Conservation (phyloP, 176 grass and related monocot genomes). For the Poa annua region DNA sequence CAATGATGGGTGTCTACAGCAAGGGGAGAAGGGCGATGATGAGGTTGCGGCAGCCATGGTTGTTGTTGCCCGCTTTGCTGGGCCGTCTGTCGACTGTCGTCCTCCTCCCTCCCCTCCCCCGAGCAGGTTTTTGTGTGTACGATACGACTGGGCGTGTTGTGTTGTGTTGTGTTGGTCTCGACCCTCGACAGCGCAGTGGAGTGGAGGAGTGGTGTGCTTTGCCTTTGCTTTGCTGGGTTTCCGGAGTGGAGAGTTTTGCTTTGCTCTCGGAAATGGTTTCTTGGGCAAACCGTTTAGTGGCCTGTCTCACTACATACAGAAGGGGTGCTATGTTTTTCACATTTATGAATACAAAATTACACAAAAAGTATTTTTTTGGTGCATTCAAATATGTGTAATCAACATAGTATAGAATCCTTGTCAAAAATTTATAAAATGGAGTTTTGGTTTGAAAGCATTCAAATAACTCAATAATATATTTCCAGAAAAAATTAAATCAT, state of each 20-base stretch:
- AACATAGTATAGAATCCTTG: no score
- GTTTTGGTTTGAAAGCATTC: not conserved
- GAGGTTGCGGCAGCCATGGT: constrained; percentile 49
- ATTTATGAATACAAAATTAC: not conserved
- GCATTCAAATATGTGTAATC: no score
- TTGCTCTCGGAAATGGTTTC: not conserved
- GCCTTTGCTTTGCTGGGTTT: not conserved
- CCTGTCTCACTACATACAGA: not conserved
- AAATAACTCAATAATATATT: not conserved
- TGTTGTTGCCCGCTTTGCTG: constrained; percentile 28
- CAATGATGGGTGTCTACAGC: constrained; percentile 91
- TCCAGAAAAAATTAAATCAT: not conserved
- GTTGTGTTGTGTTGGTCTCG: not conserved
- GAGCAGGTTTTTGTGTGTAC: constrained; percentile 33
- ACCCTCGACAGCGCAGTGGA: not conserved
- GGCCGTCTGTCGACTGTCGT: not conserved
- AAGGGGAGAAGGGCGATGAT: constrained; percentile 74
- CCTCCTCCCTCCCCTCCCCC: not conserved
- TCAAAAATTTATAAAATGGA: no score
- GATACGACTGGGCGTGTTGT: constrained; percentile 25
- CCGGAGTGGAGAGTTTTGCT: constrained; percentile 8
- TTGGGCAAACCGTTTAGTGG: not conserved
- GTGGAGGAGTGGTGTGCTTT: not conserved
- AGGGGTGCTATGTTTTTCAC: not conserved
- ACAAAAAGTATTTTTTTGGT: no score